phyloP scores from a whole-genome alignment of 352 stramenopile species.

The Phytophthora palmivora region DNA sequence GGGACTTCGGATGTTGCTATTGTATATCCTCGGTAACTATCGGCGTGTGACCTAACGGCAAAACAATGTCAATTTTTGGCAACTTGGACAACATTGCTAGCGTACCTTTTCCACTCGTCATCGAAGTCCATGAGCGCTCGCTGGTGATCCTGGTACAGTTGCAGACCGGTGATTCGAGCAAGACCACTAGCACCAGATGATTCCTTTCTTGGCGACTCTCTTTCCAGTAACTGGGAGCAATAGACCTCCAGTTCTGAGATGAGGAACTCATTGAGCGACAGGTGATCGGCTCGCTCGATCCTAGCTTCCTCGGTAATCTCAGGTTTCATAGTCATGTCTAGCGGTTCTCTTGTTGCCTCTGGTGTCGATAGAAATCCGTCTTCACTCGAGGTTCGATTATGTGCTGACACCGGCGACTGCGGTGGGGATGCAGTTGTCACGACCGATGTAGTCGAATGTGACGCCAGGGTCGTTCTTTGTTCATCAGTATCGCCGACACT shows the following conservation, averaged over 20 bases:
- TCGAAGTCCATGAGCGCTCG: conserved; percentile 63
- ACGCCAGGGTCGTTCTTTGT: background rate
- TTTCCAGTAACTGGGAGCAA: conserved; percentile 38
- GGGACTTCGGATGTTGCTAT: conserved; percentile 7
- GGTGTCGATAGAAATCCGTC: conserved; percentile 27
- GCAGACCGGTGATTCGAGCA: conserved; percentile 45
- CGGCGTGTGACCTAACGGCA: conserved; percentile 34
- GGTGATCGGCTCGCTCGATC: conserved; percentile 40
- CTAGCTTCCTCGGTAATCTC: conserved; percentile 21
- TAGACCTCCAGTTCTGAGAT: conserved; percentile 59
- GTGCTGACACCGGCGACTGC: conserved; percentile 30
- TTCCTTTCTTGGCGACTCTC: background rate
- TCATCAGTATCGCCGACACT: background rate
- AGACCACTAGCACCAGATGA: conserved; percentile 33
- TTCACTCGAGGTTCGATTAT: conserved; percentile 34
- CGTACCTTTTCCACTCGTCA: conserved; percentile 55
- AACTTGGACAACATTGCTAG: background rate
- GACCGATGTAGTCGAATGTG: conserved; percentile 13
- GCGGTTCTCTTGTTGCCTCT: conserved; percentile 25
- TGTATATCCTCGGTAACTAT: conserved; percentile 23
- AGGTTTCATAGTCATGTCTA: conserved; percentile 19
- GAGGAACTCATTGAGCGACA: conserved; percentile 59
- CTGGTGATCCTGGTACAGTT: conserved; percentile 57
- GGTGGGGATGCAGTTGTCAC: conserved; percentile 19
- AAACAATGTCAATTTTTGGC: conserved; percentile 5